A percentile compares a stretch with the other conserved stretches of the same genome.
phyloP scores from a whole-genome alignment of 2,329 filamentous ascomycete species.

The Drechslerella coelobrocha region DNA sequence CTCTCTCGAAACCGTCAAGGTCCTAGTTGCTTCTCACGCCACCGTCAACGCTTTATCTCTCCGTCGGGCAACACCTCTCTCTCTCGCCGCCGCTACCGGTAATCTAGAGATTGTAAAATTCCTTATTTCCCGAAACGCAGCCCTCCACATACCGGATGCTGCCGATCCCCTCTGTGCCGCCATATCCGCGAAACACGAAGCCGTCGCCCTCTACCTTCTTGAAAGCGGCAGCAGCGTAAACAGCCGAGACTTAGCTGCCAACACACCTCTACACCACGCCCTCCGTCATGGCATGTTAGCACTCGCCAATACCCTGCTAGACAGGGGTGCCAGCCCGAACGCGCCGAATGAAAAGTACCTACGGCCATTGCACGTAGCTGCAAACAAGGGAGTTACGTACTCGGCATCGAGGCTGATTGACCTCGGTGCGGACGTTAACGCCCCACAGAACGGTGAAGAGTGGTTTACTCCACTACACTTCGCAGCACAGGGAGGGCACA shows the following conservation, averaged over 20 bases:
- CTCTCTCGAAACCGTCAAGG: constrained; percentile 33
- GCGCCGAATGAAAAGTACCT: constrained; percentile 22
- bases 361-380: constrained; percentile 35
- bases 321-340: constrained; percentile 21
- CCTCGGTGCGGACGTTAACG: constrained; percentile 29
- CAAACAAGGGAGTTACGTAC: constrained; percentile 7
- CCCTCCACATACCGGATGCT: neutral
- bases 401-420: constrained; percentile 7
- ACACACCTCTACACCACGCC: constrained; percentile 23
- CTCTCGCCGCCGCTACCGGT: constrained; percentile 29
- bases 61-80: constrained; percentile 28
- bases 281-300: constrained; percentile 18
- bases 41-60: constrained; percentile 22
- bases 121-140: constrained; percentile 12
- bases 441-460: constrained; percentile 22
- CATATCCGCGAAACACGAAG: constrained; percentile 16
- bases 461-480: constrained; percentile 42
- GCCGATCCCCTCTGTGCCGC: constrained; percentile 31
- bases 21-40: constrained; percentile 20
- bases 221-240: constrained; percentile 6
- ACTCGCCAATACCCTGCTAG: constrained; percentile 22
- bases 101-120: constrained; percentile 34
- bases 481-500: constrained; percentile 15
- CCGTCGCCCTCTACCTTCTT: constrained; percentile 23
- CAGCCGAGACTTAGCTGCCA: constrained; percentile 14